phyloP scores from a whole-genome alignment of 2,329 filamentous ascomycete genomes.

The Parasarocladium wereldwijsianum region DNA sequence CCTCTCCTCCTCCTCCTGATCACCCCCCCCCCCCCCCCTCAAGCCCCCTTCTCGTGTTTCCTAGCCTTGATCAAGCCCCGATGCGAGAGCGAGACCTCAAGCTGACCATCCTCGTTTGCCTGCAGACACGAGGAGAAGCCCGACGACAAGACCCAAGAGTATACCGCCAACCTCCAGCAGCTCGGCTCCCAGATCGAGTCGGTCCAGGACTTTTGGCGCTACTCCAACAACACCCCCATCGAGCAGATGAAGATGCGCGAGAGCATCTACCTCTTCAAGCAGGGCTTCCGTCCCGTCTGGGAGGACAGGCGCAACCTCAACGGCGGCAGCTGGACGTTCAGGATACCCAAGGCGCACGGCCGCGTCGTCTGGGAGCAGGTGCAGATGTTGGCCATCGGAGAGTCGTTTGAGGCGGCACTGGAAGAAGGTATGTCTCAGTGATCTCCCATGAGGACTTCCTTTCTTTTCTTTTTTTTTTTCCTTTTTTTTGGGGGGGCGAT shows the following conservation, averaged over 20 bases:
- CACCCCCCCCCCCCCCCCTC: too few species aligned
- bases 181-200: conserved; percentile 56
- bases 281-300: conserved; percentile 63
- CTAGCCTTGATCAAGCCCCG: too few species aligned
- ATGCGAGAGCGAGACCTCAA: conserved; percentile 1
- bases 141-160: conserved; percentile 24
- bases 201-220: conserved; percentile 73
- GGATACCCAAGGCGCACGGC: conserved; percentile 61
- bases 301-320: conserved; percentile 75
- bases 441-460: too few species aligned
- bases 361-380: conserved; percentile 71
- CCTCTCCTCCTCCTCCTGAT: too few species aligned
- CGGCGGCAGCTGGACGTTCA: conserved; percentile 86
- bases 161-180: conserved; percentile 44
- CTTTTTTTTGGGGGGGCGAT: conserved; percentile 1
- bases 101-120: conserved; percentile 4
- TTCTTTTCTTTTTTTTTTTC: neutral
- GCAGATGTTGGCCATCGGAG: conserved; percentile 69
- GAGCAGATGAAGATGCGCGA: conserved; percentile 63
- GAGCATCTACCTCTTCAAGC: conserved; percentile 67
- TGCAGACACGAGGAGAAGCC: conserved; percentile 25
- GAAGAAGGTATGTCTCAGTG: conserved; percentile 43
- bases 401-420: conserved; percentile 61
- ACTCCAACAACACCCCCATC: conserved; percentile 69
- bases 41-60: too few species aligned